Evolutionary conservation across 129 eudicot genomes (phyloP).

Genomic region (Scalesia atractyloides): DNA sequence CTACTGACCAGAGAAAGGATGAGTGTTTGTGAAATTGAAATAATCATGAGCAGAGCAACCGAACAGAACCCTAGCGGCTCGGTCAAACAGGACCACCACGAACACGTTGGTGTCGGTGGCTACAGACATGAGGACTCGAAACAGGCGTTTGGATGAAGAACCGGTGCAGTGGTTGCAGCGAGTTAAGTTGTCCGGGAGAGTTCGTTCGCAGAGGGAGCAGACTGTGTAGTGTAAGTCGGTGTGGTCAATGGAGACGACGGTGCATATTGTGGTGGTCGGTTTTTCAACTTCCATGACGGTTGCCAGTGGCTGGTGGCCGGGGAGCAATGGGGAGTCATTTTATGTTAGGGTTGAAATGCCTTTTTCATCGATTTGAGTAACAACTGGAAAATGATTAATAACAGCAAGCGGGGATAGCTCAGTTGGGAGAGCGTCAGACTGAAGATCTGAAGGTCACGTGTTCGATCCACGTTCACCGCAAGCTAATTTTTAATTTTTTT

Average conservation of each 20-base stretch:
- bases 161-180: constrained; percentile 52
- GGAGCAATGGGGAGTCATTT: too few relatives aligned
- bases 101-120: constrained; percentile 72
- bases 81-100: constrained; percentile 86
- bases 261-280: constrained; percentile 53
- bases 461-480: constrained; percentile 99
- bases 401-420: constrained; percentile 55
- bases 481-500: too few relatives aligned
- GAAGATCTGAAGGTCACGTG: constrained; percentile 99
- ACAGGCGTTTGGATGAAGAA: constrained; percentile 58
- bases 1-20: constrained; percentile 67
- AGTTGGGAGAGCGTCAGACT: constrained; percentile 74
- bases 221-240: constrained; percentile 57
- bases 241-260: constrained; percentile 71
- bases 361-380: too few relatives aligned
- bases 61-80: constrained; percentile 84
- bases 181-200: constrained; percentile 43
- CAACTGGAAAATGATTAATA: too few relatives aligned
- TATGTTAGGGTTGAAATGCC: too few relatives aligned
- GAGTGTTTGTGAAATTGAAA: constrained; percentile 67
- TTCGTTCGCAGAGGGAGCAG: constrained; percentile 69
- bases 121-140: constrained; percentile 83
- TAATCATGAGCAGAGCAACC: constrained; percentile 94
- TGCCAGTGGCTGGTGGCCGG: too few relatives aligned
- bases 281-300: constrained; percentile 42